Conservation (phyloP, 768 basidiomycete genomes). For the Mycena capillaripes region DNA sequence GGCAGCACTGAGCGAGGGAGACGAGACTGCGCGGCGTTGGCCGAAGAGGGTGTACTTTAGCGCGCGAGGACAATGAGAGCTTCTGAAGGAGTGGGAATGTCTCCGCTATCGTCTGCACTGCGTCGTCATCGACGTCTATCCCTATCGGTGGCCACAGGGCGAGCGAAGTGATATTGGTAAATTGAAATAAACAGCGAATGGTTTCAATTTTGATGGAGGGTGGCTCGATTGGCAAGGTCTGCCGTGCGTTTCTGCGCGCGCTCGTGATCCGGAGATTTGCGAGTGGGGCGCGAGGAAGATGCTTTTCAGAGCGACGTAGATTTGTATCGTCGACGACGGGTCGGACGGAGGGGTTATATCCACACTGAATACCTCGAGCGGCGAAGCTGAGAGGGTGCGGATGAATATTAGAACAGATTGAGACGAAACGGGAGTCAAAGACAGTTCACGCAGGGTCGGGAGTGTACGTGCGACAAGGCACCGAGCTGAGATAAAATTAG, state of each 20-base stretch:
- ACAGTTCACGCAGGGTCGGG: background rate
- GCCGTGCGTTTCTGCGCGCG: too few species aligned
- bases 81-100: background rate
- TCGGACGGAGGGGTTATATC: background rate
- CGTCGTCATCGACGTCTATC: background rate
- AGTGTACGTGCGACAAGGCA: background rate
- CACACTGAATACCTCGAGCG: background rate
- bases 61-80: background rate
- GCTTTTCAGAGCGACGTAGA: background rate
- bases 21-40: background rate
- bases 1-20: background rate
- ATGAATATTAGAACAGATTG: background rate
- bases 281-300: background rate
- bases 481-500: background rate
- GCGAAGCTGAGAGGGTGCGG: background rate
- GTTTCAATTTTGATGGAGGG: background rate
- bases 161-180: background rate
- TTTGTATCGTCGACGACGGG: background rate
- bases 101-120: background rate
- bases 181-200: background rate
- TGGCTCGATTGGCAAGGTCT: background rate
- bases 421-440: background rate
- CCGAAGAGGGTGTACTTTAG: background rate
- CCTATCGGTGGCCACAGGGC: background rate
- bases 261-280: background rate